Base-by-base conservation (phyloP, 768 basidiomycete species). In the Tulasnella sp. region DNA sequence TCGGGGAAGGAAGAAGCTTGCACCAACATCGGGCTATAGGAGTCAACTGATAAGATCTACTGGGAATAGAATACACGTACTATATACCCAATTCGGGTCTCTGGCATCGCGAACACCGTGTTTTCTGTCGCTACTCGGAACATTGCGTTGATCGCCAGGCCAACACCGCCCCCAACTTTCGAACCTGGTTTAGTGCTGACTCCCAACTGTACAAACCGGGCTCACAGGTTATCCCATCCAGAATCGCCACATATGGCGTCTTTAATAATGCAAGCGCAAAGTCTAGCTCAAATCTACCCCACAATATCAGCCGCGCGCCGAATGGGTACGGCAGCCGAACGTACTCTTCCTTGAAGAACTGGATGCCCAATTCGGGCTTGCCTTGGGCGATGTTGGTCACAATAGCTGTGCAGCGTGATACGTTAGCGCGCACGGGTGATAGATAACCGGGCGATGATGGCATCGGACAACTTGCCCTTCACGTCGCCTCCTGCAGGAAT, bases 121-220 rank as follows among this genome's bases (percentile, higher is more conserved):
- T 85, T 86, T 68, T 94, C 91, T 2, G 94, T 98, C 3, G 93
- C 93, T 56, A 99, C 78, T 59, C 96, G 79, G 70, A 98, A 92
- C 0, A 83, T 78, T 3, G 93, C 94, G 57, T 83, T 78, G 9
- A 83, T 79, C 36, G 80, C 75, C 46, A 99, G 80, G 36, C 96
- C 96, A 19, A 86, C 88, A 48, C 96, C 96, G 53, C 96, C 96
- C 43, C 96, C 96, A 84, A 97, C 91, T 96, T 60, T 29, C 15
- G 46, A 48, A 19, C 21, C 15, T 41, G 40, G 21, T 25, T 37
- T 12, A 49, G 15, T 46, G 17, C 15, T 9, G 15, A 37, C 21
- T 57, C 31, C 56, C n/a, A 59, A 27, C 15, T 17, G 35, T 35
- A 54, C 25, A 29, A 42, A 46, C 21, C 32, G 46, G 59, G 77